Evolutionary conservation across 257 asterid species (phyloP).

Genomic region (Apocynum venetum): DNA sequence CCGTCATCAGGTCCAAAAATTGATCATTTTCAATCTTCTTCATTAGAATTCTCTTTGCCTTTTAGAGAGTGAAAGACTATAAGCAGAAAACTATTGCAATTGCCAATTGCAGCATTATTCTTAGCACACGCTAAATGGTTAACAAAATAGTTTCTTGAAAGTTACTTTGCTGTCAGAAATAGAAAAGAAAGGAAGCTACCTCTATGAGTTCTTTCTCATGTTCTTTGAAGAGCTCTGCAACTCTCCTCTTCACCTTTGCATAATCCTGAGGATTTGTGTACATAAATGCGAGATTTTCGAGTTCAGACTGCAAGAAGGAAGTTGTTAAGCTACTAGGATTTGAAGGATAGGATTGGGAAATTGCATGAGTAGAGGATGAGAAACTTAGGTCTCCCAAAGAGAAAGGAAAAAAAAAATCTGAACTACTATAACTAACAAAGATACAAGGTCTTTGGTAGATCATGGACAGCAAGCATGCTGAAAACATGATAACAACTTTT

Average conservation of each 20-base stretch:
- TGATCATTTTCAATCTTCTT: constrained; percentile 82
- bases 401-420: too few relatives aligned
- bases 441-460: not conserved
- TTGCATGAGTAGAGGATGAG: not conserved
- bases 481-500: not conserved
- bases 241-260: constrained; percentile 65
- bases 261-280: constrained; percentile 80
- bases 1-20: constrained; percentile 78
- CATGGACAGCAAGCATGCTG: not conserved
- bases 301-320: constrained; percentile 70
- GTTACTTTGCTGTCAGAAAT: not conserved
- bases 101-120: constrained; percentile 1
- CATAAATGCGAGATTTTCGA: constrained; percentile 85
- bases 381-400: not conserved
- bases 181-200: constrained; percentile 35
- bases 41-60: constrained; percentile 75
- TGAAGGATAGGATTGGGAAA: not conserved
- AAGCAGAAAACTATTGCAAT: not conserved
- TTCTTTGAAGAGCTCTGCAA: constrained; percentile 67
- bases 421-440: not conserved
- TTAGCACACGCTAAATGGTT: not conserved
- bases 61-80: constrained; percentile 12
- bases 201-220: constrained; percentile 83
- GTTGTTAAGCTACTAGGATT: not conserved
- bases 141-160: not conserved